These are phyloP conservation scores for Teunomyces gatunensis DNA, from an alignment of 805 yeast genomes.

Conservation along the genomic window DNA sequence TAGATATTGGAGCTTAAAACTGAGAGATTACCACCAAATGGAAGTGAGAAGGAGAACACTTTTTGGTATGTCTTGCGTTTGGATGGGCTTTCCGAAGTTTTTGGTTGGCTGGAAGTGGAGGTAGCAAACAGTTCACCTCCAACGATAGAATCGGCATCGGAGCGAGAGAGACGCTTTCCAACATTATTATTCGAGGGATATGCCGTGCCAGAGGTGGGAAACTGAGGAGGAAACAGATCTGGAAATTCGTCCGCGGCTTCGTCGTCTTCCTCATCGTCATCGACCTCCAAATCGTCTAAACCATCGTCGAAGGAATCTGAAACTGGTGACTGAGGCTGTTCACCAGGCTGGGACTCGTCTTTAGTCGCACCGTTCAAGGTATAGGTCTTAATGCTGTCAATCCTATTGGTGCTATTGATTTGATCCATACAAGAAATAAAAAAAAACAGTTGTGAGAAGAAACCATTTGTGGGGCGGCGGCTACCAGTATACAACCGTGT, in stretches of 20 bases:
- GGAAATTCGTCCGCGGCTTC: conserved; percentile 8
- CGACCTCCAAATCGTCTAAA: conserved; percentile 3
- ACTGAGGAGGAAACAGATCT: conserved; percentile 1
- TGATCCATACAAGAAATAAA: neutral
- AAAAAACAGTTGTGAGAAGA: neutral
- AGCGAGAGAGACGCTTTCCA: conserved; percentile 15
- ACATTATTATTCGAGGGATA: neutral
- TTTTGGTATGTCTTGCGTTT: conserved; percentile 15
- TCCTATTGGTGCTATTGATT: neutral
- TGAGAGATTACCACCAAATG: conserved; percentile 47
- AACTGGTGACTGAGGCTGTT: neutral
- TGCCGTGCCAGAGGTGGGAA: neutral
- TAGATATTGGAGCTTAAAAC: conserved; percentile 25
- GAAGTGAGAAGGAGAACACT: conserved; percentile 58
- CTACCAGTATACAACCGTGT: neutral
- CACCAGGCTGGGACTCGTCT: too few species aligned
- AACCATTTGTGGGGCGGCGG: neutral
- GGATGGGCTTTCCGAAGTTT: neutral
- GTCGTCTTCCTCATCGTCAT: conserved; percentile 10
- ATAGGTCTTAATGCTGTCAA: neutral
- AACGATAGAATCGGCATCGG: conserved; percentile 46
- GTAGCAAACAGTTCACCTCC: conserved; percentile 44
- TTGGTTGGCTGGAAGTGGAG: neutral
- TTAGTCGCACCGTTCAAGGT: neutral
- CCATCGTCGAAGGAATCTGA: conserved; percentile 1